Evolutionary conservation across 108 stramenopile species (phyloP), one percentile per base, ranked within the genome.

Genomic region (Stephanodiscus triporus): DNA sequence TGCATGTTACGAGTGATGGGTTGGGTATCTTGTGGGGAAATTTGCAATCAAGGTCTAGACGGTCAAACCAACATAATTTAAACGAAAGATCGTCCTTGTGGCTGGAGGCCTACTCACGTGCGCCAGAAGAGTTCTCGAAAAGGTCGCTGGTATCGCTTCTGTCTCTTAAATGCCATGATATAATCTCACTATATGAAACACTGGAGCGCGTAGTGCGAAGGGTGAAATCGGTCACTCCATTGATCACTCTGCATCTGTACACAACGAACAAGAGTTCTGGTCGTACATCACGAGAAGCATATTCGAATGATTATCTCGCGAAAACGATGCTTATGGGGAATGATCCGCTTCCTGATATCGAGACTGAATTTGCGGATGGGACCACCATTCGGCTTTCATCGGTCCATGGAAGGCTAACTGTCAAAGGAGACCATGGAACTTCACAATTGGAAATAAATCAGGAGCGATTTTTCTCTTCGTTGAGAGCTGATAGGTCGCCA

Each of bases 261-360:
- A 29, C 60, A 63, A 3, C 49, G 7, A 72, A 72, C 17, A 13
- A 68, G 32, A 32, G 53, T 45, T 9, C 26, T 40, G 6, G 4
- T 24, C n/a, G 26, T 36, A 40, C 56, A 23, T 59, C 1, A 40
- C 26, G 42, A 13, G 30, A 22, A 49, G 0, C 49, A 38, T 26
- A 72, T 23, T 53, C 61, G 16, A 37, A 34, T 49, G 38, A 42
- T 34, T 22, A 49, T 42, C 16, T 72, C 42, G 71, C 50, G 0
- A 72, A 72, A 72, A 62, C 55, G 20, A 72, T 53, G 61, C 37
- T 72, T 1, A 72, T 72, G 71, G 61, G 63, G 37, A 72, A 72
- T 54, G 62, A 59, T 34, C 61, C 60, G 26, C 9, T 23, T 63
- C 58, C 32, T 32, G 71, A 72, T 43, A 38, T 72, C 22, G 36